Evolutionary conservation across 768 basidiomycete species (phyloP).

Genomic region (Postia placenta): DNA sequence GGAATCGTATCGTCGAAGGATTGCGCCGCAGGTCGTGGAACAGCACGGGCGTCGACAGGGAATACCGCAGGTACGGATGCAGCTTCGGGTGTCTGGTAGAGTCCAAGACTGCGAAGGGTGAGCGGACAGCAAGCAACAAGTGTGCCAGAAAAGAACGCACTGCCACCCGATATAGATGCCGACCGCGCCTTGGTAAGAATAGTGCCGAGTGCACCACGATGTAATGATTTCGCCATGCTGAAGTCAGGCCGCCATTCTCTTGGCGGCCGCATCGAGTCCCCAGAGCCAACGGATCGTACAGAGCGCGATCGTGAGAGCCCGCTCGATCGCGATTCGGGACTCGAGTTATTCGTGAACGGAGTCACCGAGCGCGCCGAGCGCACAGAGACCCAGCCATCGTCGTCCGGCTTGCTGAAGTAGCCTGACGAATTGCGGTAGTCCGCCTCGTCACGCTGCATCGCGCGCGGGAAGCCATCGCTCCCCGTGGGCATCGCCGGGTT

Average conservation of each 20-base stretch:
- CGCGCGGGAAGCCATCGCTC: not conserved
- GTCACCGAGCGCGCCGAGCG: slow-evolving; percentile 9
- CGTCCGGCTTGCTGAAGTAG: slow-evolving; percentile 3
- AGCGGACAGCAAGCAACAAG: not conserved
- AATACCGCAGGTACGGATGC: slow-evolving; percentile 23
- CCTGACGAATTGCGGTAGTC: not conserved
- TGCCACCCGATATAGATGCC: slow-evolving; percentile 15
- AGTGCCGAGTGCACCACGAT: slow-evolving; percentile 12
- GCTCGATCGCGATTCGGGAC: slow-evolving; percentile 10
- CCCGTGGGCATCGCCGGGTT: not conserved
- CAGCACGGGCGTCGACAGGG: slow-evolving; percentile 29
- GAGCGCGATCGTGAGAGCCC: slow-evolving; percentile 15
- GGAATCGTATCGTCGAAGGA: slow-evolving; percentile 36
- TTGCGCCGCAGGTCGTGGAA: slow-evolving; percentile 45
- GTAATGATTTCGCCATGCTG: slow-evolving; percentile 19
- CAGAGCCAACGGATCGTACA: slow-evolving; percentile 6
- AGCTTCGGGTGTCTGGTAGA: slow-evolving; percentile 14
- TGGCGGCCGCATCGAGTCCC: slow-evolving; percentile 19
- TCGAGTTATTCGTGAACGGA: slow-evolving; percentile 13
- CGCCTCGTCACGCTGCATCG: not conserved
- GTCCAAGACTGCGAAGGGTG: slow-evolving; percentile 2
- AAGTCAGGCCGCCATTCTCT: slow-evolving; percentile 29
- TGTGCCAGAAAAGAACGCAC: slow-evolving; percentile 6
- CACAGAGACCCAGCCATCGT: slow-evolving; percentile 4
- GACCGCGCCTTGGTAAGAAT: slow-evolving; percentile 16